Evolutionary conservation across 148 eudicot genomes (phyloP).

Genomic region (Amaranthus cruentus): DNA sequence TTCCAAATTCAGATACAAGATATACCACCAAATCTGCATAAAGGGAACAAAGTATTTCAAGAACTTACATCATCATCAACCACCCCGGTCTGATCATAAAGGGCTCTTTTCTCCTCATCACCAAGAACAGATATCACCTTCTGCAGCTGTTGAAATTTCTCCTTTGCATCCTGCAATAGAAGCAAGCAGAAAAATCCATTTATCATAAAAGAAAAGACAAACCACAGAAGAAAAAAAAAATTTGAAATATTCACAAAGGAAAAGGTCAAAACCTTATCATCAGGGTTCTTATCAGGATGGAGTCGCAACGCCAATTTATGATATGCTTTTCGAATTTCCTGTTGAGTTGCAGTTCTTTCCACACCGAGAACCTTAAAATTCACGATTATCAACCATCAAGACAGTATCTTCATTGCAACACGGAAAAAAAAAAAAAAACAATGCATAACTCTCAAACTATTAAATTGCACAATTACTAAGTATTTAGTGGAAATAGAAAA

Average conservation of each 20-base stretch:
- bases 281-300: conserved; percentile 98
- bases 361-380: conserved; percentile 73
- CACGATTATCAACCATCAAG: background rate
- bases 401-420: too few relatives aligned
- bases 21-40: background rate
- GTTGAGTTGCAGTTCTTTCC: conserved; percentile 68
- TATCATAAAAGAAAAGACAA: background rate
- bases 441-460: background rate
- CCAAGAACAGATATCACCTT: conserved; percentile 93
- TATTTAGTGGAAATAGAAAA: background rate
- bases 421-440: background rate
- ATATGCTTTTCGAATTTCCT: conserved; percentile 87
- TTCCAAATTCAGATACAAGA: background rate
- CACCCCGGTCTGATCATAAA: conserved; percentile 91
- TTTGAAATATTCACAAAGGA: background rate
- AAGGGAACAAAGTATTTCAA: background rate
- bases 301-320: conserved; percentile 83
- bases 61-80: conserved; percentile 90
- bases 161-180: conserved; percentile 68
- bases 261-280: conserved; percentile 59
- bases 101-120: conserved; percentile 86
- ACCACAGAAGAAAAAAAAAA: background rate
- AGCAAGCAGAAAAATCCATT: background rate
- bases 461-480: background rate
- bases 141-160: conserved; percentile 93